Base-by-base conservation (phyloP, 2,329 filamentous ascomycete genomes). In the Fusarium sp. region DNA sequence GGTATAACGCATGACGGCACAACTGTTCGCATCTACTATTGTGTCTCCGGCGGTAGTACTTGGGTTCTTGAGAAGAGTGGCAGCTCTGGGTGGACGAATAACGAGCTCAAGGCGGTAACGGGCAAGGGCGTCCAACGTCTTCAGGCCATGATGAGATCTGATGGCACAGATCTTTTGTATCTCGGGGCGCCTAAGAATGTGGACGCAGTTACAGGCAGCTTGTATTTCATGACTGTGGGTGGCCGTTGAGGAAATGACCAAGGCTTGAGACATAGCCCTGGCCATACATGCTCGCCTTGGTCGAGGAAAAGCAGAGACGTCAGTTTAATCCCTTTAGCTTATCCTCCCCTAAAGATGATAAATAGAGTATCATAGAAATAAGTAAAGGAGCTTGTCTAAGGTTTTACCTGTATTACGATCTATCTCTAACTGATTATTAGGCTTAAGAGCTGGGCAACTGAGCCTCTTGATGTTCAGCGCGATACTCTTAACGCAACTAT, bases 21-120 rank as follows among this genome's bases (percentile, higher is more conserved):
- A 3, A 68, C 64, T 4, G 66, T 66, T 1, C 51, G 70, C 31
- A 71, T 72, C 34, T 72, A 71, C 51, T 72, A 72, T 62, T 72
- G 68, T 29, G 61, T 67, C 2, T 56, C 57, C 6, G 57, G 57
- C 1, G 70, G 64, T 10, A 69, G 68, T 16, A 51, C 62, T 6
- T 71, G 64, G 44, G 70, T 75, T 10, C 65, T 68, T 7, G 65
- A 68, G 42, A 68, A 65, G 16, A 38, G 31, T 1, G 42, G 55
- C 0, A 66, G 65, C 0, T 20, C 55, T 2, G 61, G 61, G 0
- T 68, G 65, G 65, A 68, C 61, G 0, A 57, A 68, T 5, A 68
- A 62, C 4, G 65, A 66, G 4, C 20, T 68, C 40, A 57, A 42
- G 6, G 54, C 65, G 0, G 61, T 11, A 1, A 38, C 38, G 8